Conservation (phyloP, 306 rosid genomes). For the Prunus salicina region DNA sequence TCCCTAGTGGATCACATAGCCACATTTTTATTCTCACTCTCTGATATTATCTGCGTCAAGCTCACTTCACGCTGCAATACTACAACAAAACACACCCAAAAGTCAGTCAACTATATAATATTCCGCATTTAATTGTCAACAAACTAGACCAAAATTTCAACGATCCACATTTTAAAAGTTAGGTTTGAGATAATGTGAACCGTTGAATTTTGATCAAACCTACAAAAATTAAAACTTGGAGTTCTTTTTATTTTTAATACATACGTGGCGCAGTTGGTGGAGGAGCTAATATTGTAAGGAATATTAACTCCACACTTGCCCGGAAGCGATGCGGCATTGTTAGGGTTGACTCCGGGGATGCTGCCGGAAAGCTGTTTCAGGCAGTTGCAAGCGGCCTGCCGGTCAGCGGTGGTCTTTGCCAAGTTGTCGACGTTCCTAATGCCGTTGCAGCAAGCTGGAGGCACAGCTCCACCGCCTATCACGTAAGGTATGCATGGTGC, state of each 20-base stretch:
- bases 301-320: conserved; percentile 40
- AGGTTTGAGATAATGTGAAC: background rate
- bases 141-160: background rate
- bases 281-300: conserved; percentile 58
- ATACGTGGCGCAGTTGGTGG: conserved; percentile 37
- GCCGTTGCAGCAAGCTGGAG: conserved; percentile 25
- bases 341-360: background rate
- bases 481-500: conserved; percentile 22
- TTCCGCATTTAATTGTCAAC: too few species aligned
- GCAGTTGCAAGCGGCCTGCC: conserved; percentile 41
- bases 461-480: background rate
- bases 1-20: background rate
- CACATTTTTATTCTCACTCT: background rate
- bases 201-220: background rate
- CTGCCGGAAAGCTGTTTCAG: conserved; percentile 15
- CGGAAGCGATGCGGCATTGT: conserved; percentile 27
- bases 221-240: too few species aligned
- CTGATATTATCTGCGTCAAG: background rate
- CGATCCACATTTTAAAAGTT: background rate
- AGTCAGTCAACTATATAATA: background rate
- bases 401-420: conserved; percentile 25
- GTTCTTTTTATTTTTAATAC: background rate
- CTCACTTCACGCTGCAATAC: conserved; percentile 9
- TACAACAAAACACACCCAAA: background rate
- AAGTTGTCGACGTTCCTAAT: background rate